Evolutionary conservation across 176 grass and related monocot genomes (phyloP), one percentile per base, ranked within the genome.

Genomic region (Aegilops speltoides): DNA sequence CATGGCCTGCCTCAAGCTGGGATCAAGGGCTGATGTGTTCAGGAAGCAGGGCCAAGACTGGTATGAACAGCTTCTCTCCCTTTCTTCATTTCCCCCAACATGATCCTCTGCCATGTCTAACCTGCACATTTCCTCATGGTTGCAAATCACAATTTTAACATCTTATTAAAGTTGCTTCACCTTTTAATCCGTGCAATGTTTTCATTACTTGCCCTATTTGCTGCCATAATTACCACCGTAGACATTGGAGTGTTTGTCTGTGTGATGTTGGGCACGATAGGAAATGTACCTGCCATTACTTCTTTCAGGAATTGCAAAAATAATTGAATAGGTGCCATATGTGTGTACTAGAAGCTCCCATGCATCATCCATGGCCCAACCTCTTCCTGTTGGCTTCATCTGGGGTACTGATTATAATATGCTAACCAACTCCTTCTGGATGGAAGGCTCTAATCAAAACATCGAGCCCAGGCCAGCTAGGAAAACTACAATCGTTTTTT

Each of bases 1-100:
- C 86, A 95, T 95, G 93, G 89, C 91, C 63, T 90, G 76, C 79
- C 48, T 91, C 79, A 93, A 97, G 80, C 82, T 97, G 76, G 92
- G 93, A 85, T 91, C 95, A 37, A 95, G 88, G 62, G 56, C 87
- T 62, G 89, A 93, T 91, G 89, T 82, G 63, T 93, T 97, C 79
- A 91, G 66, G 88, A 92, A 87, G 73, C 85, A 91, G 92, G 93
- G 93, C 26, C 85, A 93, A 6, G 71, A 90, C 72, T 93, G 93
- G 93, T 97, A 97, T 22, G 86, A 64, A 74, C 81, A 64, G 3
- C 72, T 62, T 6, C 79, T 87, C 79, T 82, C 25, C 11, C 25
- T 76, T 31, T 10, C 41, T 19, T 26, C 26, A 19, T 31, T 76
- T 31, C 80, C 56, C 69, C 68, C 62, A 33, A 38, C 88, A 71